Evolutionary conservation across 441 rosid genomes (phyloP), one percentile per base, ranked within the genome.

Genomic region (Theobroma grandiflorum): DNA sequence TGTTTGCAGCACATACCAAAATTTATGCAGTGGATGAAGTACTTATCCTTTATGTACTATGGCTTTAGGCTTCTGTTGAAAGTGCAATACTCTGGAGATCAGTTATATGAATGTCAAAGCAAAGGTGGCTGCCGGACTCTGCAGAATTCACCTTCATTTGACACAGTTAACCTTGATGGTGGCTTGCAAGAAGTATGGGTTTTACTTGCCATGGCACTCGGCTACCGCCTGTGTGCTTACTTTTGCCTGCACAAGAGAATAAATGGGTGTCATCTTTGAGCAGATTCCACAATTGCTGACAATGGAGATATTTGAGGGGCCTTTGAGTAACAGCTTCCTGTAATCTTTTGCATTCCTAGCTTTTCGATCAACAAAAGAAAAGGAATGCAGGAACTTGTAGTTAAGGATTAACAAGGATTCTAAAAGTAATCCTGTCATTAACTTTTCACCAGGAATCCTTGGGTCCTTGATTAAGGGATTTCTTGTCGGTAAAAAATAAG

Each of bases 101-200:
- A 96, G 61, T 77, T 87, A 14, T 93, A 91, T 6, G 98, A 95
- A 64, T 95, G 97, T 67, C 88, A 68, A 69, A 94, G 97, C 85
- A 80, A 81, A 83, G 93, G 89, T 33, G 97, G 95, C 6, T 95
- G 98, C 84, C 79, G 89, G 79, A 85, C 86, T 18, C 78, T 94
- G 80, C 99, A 94, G 88, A 92, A 86, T 75, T 94, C 98, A 0
- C 96, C 98, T 8, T 90, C 97, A 0, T 96, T 96, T 49, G 95
- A 92, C 86, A 92, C 93, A 0, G 94, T 95, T 52, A 89, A 91
- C 87, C 84, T 95, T 82, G 84, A 85, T 10, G 98, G 97, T 18
- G 98, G 99, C 11, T 74, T 93, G 73, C 91, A 95, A 75, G 99
- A 95, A 85, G 96, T 94, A 22, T 94, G 98, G 98, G 82, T 92